A percentile compares a stretch with the other conserved stretches of the same genome.
phyloP scores from a whole-genome alignment of 208 protist species.

The Leishmania braziliensis region DNA sequence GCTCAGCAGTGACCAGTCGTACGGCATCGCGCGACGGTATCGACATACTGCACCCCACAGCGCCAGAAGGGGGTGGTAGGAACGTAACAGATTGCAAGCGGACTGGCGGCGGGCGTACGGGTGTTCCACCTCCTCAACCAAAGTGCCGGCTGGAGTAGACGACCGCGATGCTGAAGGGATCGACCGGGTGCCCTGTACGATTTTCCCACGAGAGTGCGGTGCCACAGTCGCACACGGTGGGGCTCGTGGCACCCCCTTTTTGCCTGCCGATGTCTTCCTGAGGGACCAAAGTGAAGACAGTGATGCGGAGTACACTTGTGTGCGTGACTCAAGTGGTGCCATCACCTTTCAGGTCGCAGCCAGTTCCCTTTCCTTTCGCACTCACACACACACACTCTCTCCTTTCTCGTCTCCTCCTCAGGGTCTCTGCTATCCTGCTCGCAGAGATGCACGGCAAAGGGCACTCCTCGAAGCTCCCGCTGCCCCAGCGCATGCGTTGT shows the following conservation, averaged over 20 bases:
- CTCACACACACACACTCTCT: neutral
- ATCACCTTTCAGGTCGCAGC: neutral
- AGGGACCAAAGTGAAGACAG: neutral
- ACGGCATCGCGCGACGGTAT: conserved; percentile 18
- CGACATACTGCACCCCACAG: neutral
- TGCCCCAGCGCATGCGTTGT: neutral
- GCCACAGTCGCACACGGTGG: neutral
- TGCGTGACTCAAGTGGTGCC: neutral
- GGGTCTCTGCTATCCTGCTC: neutral
- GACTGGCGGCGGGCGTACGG: neutral
- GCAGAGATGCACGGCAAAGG: neutral
- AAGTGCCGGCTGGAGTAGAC: conserved; percentile 6
- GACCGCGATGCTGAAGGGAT: no score
- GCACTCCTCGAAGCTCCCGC: neutral
- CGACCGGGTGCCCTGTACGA: neutral
- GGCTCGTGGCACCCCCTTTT: neutral
- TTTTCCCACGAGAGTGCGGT: neutral
- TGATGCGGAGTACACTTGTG: neutral
- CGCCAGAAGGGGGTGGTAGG: neutral
- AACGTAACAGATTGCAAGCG: neutral
- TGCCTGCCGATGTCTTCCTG: neutral
- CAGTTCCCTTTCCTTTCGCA: neutral
- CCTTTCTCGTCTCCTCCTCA: neutral
- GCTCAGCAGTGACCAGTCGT: conserved; percentile 3
- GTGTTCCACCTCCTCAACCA: neutral